Evolutionary conservation across 768 basidiomycete species (phyloP).

Genomic region (Leccinum subgranulosum): DNA sequence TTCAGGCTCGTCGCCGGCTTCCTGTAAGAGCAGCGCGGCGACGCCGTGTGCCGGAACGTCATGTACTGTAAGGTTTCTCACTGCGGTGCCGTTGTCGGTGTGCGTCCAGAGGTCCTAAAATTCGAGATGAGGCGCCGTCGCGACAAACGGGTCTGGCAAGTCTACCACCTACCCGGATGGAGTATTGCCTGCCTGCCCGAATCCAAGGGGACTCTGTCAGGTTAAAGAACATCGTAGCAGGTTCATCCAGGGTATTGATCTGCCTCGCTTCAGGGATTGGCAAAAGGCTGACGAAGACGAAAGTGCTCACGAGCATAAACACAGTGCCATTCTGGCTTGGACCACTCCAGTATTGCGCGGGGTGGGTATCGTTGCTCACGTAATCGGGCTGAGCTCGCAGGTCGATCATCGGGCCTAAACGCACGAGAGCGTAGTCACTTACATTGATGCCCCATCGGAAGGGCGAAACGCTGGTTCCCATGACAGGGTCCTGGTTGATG

Average conservation of each 20-base stretch:
- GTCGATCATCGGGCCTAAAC: not conserved
- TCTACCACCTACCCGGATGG: conserved; percentile 50
- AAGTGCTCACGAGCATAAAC: conserved; percentile 55
- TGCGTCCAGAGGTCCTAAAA: conserved; percentile 69
- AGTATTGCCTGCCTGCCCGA: conserved; percentile 61
- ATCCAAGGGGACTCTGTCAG: conserved; percentile 72
- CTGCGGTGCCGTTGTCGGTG: conserved; percentile 64
- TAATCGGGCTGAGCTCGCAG: conserved; percentile 31
- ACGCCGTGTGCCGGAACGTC: conserved; percentile 67
- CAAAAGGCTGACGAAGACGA: not conserved
- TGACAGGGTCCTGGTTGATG: conserved; percentile 64
- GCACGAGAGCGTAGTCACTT: conserved; percentile 17
- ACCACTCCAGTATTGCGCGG: conserved; percentile 73
- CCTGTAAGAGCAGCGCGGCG: conserved; percentile 60
- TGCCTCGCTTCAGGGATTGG: conserved; percentile 21
- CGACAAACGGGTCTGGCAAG: not conserved
- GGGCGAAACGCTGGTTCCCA: conserved; percentile 59
- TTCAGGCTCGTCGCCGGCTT: conserved; percentile 64
- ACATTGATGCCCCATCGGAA: conserved; percentile 71
- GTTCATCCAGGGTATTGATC: conserved; percentile 59
- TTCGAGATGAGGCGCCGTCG: not conserved
- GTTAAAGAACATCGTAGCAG: conserved; percentile 57
- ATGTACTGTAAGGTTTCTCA: conserved; percentile 52
- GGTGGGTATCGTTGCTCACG: conserved; percentile 43
- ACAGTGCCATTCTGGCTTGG: conserved; percentile 61